phyloP scores from a whole-genome alignment of 1,139 yeast species.

The Yamadazyma friedrichii region DNA sequence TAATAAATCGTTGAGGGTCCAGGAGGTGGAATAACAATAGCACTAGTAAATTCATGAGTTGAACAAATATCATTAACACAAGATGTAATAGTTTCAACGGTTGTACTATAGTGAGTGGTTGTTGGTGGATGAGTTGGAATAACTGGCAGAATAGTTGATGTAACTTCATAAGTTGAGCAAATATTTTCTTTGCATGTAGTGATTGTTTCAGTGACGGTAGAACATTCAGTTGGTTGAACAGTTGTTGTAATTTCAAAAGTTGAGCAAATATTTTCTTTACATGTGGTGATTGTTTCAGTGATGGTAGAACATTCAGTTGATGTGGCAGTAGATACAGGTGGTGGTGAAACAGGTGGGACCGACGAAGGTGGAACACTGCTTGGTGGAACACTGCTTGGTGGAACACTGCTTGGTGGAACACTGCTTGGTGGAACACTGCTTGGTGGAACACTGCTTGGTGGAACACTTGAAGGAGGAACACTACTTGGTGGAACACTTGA shows the following conservation, averaged over 20 bases:
- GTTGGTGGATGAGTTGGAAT: background rate
- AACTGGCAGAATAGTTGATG: too few relatives aligned
- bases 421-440: background rate
- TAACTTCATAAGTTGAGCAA: too few relatives aligned
- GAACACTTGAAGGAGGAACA: background rate
- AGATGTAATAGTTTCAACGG: background rate
- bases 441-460: background rate
- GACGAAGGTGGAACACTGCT: background rate
- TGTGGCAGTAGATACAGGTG: constrained; percentile 1
- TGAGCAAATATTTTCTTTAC: background rate
- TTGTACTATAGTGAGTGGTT: background rate
- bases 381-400: background rate
- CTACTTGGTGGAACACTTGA: background rate
- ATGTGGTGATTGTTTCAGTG: background rate
- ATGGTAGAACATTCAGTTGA: constrained; percentile 1
- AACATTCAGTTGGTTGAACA: too few relatives aligned
- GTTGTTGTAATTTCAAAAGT: too few relatives aligned
- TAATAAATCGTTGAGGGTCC: background rate
- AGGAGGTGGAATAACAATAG: background rate
- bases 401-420: background rate
- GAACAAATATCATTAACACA: background rate
- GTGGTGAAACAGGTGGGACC: background rate
- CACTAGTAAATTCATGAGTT: background rate
- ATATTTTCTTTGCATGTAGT: too few relatives aligned
- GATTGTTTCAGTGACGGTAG: too few relatives aligned